Evolutionary conservation across 495 filamentous ascomycete genomes (phyloP).

Genomic region (Bathelium albidoporum): DNA sequence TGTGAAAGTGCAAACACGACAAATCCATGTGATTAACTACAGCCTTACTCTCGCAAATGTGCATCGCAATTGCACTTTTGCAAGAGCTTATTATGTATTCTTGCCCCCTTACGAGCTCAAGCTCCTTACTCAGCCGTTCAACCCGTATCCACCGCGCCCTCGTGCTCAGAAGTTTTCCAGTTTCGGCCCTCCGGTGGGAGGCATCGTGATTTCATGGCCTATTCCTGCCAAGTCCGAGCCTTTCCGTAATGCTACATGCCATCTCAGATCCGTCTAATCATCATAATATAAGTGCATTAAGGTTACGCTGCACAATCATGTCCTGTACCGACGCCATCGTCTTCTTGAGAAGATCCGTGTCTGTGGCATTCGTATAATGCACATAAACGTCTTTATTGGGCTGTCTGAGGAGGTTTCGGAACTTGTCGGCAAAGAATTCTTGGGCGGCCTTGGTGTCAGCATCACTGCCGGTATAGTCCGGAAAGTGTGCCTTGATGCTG

Average conservation of each 20-base stretch:
- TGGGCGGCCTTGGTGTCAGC: conserved; percentile 52
- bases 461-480: conserved; percentile 66
- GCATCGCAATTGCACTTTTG: too few species aligned
- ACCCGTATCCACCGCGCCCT: background rate
- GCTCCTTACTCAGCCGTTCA: too few species aligned
- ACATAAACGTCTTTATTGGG: conserved; percentile 79
- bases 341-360: conserved; percentile 93
- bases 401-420: conserved; percentile 74
- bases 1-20: too few species aligned
- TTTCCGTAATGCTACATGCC: background rate
- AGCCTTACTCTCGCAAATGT: too few species aligned
- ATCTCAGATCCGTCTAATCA: background rate
- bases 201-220: background rate
- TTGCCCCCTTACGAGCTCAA: too few species aligned
- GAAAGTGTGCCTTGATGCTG: conserved; percentile 83
- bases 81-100: too few species aligned
- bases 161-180: background rate
- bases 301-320: conserved; percentile 98
- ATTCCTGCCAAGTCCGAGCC: background rate
- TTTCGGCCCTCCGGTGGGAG: background rate
- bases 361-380: conserved; percentile 89
- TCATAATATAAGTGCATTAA: conserved; percentile 91
- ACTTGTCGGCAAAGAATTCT: conserved; percentile 85
- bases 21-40: too few species aligned
- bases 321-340: conserved; percentile 97